Percentiles rank a stretch among this genome's conserved stretches.
phyloP scores from a whole-genome alignment of 129 eudicot species.

The Helianthus annuus region DNA sequence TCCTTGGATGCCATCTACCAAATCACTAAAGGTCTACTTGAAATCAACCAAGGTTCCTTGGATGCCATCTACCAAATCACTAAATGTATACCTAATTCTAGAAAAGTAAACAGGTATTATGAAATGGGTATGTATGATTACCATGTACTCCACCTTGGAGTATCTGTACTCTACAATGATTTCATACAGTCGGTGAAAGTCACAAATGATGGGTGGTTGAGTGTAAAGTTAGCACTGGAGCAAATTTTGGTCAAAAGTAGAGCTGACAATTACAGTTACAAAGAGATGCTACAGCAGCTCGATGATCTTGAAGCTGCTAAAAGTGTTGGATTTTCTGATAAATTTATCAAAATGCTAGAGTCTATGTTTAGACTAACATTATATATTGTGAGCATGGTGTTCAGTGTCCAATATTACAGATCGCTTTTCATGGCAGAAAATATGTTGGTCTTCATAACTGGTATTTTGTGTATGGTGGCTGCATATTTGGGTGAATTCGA shows the following conservation, averaged over 20 bases:
- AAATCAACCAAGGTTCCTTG: neutral
- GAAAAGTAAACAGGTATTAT: too few relatives aligned
- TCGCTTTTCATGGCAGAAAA: too few relatives aligned
- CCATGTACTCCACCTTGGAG: constrained; percentile 9
- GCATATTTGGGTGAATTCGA: neutral
- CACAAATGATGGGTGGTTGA: constrained; percentile 7
- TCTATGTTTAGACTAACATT: neutral
- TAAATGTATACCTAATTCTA: too few relatives aligned
- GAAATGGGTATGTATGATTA: neutral
- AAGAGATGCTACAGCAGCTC: constrained; percentile 14
- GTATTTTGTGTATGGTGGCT: neutral
- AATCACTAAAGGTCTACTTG: neutral
- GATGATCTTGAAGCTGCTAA: constrained; percentile 17
- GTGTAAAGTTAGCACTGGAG: constrained; percentile 13
- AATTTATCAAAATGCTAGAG: constrained; percentile 3
- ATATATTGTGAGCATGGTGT: too few relatives aligned
- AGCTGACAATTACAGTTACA: neutral
- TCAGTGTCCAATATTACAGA: too few relatives aligned
- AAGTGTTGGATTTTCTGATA: neutral
- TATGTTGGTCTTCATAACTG: neutral
- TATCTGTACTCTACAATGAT: constrained; percentile 9
- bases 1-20: too few relatives aligned
- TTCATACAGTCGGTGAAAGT: constrained; percentile 12
- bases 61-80: too few relatives aligned
- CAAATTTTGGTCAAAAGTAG: constrained; percentile 15